Evolutionary conservation across 2,329 filamentous ascomycete species (phyloP), one percentile per base, ranked within the genome.

Genomic region (Chlorencoelia australis): DNA sequence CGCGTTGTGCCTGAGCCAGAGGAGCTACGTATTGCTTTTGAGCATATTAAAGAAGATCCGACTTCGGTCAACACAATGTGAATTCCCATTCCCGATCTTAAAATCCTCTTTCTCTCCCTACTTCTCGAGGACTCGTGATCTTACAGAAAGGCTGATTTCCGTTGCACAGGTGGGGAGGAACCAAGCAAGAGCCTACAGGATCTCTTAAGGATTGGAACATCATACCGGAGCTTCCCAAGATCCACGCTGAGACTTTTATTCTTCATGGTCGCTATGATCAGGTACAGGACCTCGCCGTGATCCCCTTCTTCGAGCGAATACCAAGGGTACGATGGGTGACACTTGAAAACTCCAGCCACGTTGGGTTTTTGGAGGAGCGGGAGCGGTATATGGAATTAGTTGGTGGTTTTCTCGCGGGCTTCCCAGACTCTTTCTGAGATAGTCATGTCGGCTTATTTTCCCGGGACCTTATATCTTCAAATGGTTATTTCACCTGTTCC

Each of bases 241-340:
- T 67, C 35, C 49, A 52, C 0, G 57, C 58, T 3, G 52, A 56
- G 13, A 61, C 59, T 4, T 45, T 68, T 21, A 43, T 68, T 0
- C 52, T 64, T 31, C 66, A 67, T 46, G 63, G 62, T 5, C 49
- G 54, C 30, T 63, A 57, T 39, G 64, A 67, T 40, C 37, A 47
- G 30, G 47, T 40, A 4, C 41, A 43, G 7, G 48, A 64, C 41
- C 48, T 56, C 20, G 52, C 47, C 15, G 46, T 57, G n/a, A 44
- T 45, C 30, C 54, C 59, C 0, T 65, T 50, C 42, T 65, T 61
- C 40, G 35, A 51, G 3, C 42, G 50, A 2, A 62, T 65, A 15
- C 45, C 45, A 5, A 58, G 56, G 41, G 59, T 61, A 29, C 63
- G 59, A 44, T 67, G 63, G 63, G 50, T 61, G 7, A 54, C 37